A percentile compares a stretch with the other conserved stretches of the same genome.
Conservation (phyloP, 192 early-diverging fungal species). For the Paraglomus occultum region DNA sequence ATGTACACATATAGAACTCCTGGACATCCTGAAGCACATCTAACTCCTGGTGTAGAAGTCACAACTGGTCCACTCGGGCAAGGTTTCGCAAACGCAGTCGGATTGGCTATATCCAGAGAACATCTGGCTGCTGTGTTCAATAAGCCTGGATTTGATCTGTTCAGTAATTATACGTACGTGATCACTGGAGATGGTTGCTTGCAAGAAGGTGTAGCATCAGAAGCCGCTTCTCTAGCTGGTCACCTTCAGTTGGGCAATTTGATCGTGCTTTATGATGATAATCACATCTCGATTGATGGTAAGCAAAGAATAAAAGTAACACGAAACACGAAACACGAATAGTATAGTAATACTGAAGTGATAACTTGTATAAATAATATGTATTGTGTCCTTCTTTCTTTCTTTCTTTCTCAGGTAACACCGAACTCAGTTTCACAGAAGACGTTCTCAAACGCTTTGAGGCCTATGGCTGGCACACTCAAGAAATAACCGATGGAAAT, state of each 20-base stretch:
- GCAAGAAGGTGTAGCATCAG: conserved; percentile 95
- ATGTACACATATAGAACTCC: conserved; percentile 68
- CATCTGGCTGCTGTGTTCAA: conserved; percentile 92
- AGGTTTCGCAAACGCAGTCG: conserved; percentile 86
- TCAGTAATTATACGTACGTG: conserved; percentile 83
- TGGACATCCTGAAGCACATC: conserved; percentile 90
- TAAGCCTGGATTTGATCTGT: conserved; percentile 77
- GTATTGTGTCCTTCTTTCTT: too few species aligned
- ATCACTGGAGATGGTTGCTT: conserved; percentile 96
- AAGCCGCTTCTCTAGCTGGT: conserved; percentile 89
- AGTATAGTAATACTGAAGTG: too few species aligned
- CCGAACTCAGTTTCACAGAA: conserved; percentile 86
- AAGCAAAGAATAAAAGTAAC: not conserved
- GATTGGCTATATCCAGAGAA: conserved; percentile 86
- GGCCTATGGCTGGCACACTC: conserved; percentile 93
- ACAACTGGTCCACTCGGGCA: conserved; percentile 67
- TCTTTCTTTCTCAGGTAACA: conserved; percentile 38
- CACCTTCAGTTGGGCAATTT: conserved; percentile 92
- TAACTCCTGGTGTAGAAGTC: conserved; percentile 92
- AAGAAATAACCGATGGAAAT: conserved; percentile 77
- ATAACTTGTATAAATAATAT: too few species aligned
- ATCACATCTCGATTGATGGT: conserved; percentile 95
- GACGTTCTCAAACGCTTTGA: conserved; percentile 86
- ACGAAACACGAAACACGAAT: too few species aligned
- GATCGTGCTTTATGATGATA: conserved; percentile 94